phyloP scores from a whole-genome alignment of 352 stramenopile species.

The Pythium inflatum region DNA sequence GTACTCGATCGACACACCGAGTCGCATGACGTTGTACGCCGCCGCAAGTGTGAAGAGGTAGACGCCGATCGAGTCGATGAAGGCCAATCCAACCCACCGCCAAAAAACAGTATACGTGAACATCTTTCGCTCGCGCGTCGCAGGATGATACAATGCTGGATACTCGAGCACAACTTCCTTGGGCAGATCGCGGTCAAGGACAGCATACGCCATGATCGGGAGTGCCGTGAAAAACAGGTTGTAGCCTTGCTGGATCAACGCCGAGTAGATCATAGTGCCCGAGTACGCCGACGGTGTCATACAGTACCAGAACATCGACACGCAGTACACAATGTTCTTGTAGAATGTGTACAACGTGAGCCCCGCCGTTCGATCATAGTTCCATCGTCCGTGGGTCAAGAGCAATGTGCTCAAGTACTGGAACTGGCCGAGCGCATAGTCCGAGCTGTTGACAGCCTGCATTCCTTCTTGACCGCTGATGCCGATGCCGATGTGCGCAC shows the following conservation, averaged over 20 bases:
- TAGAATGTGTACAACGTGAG: slow-evolving; percentile 93
- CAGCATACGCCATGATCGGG: slow-evolving; percentile 89
- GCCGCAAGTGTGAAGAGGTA: slow-evolving; percentile 61
- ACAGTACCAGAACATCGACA: slow-evolving; percentile 91
- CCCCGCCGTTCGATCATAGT: slow-evolving; percentile 84
- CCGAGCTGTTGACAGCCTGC: slow-evolving; percentile 92
- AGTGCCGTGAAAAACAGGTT: slow-evolving; percentile 96
- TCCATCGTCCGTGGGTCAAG: slow-evolving; percentile 83
- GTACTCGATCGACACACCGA: slow-evolving; percentile 60
- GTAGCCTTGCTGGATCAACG: slow-evolving; percentile 90
- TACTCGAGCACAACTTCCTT: slow-evolving; percentile 67
- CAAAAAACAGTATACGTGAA: slow-evolving; percentile 88
- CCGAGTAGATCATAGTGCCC: slow-evolving; percentile 86
- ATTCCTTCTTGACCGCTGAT: slow-evolving; percentile 98
- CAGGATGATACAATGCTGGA: slow-evolving; percentile 70
- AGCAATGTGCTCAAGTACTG: slow-evolving; percentile 77
- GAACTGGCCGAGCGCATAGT: slow-evolving; percentile 87
- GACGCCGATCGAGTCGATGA: slow-evolving; percentile 81
- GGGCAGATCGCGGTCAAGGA: slow-evolving; percentile 80
- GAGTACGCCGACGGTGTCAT: slow-evolving; percentile 91
- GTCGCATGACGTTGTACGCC: slow-evolving; percentile 62
- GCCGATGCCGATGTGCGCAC: slow-evolving; percentile 87
- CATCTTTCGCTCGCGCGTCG: slow-evolving; percentile 74
- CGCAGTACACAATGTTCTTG: slow-evolving; percentile 92
- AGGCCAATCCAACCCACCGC: slow-evolving; percentile 79